Evolutionary conservation across 805 yeast species (phyloP).

Genomic region (Metschnikowia cerradonensis): DNA sequence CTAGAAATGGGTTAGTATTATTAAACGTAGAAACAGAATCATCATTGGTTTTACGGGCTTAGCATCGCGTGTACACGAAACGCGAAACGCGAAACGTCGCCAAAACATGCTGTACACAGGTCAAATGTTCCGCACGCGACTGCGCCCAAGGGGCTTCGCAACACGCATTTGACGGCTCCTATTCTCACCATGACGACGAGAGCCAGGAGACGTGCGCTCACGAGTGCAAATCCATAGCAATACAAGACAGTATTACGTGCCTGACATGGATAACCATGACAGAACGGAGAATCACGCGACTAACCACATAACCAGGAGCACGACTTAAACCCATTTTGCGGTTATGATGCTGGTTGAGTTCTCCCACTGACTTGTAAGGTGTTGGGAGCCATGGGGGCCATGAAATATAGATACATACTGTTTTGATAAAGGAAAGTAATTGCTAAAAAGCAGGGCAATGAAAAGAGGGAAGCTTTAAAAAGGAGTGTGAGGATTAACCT

Average conservation of each 20-base stretch:
- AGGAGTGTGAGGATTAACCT: slow-evolving; percentile 4
- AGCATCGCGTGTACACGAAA: neutral
- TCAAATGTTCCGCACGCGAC: neutral
- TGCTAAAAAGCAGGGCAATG: slow-evolving; percentile 5
- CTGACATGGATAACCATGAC: no score
- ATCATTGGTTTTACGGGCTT: neutral
- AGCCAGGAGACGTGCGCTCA: neutral
- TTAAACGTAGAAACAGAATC: neutral
- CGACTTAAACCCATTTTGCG: no score
- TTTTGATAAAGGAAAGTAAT: slow-evolving; percentile 1
- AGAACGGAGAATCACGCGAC: no score
- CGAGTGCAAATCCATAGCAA: no score
- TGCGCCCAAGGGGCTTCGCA: neutral
- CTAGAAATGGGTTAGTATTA: slow-evolving; percentile 8
- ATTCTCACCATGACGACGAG: neutral
- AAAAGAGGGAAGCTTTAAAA: neutral
- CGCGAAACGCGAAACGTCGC: neutral
- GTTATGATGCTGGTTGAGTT: no score
- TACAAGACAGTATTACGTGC: no score
- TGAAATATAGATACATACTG: neutral
- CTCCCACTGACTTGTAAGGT: no score
- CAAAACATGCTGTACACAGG: neutral
- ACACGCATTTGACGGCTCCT: neutral
- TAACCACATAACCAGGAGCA: no score
- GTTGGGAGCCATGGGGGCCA: no score